These are phyloP conservation scores for Ceratocystiopsis sp. DNA, from an alignment of 2,329 filamentous ascomycete species.

Conservation along the genomic window DNA sequence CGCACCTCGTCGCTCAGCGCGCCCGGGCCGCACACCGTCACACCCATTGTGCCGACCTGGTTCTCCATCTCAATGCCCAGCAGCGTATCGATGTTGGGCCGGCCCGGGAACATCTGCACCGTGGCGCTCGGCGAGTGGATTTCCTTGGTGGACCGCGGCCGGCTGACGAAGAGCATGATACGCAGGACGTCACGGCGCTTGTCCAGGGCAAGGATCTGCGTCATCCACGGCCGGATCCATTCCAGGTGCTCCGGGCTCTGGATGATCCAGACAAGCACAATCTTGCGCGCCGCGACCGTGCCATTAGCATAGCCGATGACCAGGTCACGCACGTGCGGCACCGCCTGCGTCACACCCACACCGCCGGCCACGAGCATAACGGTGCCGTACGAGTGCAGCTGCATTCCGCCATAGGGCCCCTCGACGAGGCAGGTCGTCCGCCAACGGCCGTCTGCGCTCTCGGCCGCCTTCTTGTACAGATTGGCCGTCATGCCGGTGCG, in stretches of 20 bases:
- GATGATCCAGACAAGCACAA: conserved; percentile 64
- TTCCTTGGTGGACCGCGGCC: conserved; percentile 60
- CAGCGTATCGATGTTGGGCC: conserved; percentile 57
- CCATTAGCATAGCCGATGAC: conserved; percentile 50
- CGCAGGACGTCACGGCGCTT: conserved; percentile 55
- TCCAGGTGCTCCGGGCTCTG: conserved; percentile 66
- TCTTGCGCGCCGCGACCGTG: conserved; percentile 52
- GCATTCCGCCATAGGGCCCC: conserved; percentile 60
- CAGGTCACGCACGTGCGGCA: conserved; percentile 58
- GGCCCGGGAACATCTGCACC: conserved; percentile 71
- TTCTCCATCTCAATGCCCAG: conserved; percentile 57
- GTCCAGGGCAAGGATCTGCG: conserved; percentile 59
- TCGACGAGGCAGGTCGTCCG: conserved; percentile 51
- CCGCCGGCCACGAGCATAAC: conserved; percentile 66
- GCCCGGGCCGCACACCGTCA: conserved; percentile 60
- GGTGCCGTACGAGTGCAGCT: conserved; percentile 62
- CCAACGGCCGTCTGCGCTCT: conserved; percentile 42
- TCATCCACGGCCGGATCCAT: conserved; percentile 77
- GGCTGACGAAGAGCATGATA: conserved; percentile 63
- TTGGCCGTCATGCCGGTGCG: conserved; percentile 57
- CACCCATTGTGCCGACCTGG: conserved; percentile 56
- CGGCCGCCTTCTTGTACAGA: conserved; percentile 50
- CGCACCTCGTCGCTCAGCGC: conserved; percentile 60
- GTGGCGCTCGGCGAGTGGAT: conserved; percentile 62
- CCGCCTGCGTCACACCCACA: conserved; percentile 65